A percentile compares a stretch with the other conserved stretches of the same genome.
Conservation (phyloP, 306 rosid species). For the Hippophae rhamnoides region DNA sequence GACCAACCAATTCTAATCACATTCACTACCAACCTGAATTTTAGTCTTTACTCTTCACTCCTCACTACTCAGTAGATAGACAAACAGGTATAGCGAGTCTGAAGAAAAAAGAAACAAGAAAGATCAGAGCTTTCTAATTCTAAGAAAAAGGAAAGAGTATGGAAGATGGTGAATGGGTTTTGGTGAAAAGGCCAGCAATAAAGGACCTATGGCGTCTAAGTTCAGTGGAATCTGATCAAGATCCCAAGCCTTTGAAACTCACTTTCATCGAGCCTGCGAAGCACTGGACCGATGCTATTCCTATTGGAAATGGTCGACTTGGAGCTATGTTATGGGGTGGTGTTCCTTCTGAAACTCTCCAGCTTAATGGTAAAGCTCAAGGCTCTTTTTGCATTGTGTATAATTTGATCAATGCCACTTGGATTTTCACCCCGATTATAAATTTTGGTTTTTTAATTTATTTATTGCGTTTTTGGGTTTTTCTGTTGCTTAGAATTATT, state of each 20-base stretch:
- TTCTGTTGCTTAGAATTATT: neutral
- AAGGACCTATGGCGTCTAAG: constrained; percentile 52
- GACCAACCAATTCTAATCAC: too few species aligned
- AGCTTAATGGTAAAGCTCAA: constrained; percentile 60
- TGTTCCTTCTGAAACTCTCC: constrained; percentile 57
- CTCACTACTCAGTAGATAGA: too few species aligned
- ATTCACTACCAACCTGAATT: too few species aligned
- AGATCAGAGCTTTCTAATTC: too few species aligned
- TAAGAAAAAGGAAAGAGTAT: neutral
- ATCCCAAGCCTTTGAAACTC: constrained; percentile 52
- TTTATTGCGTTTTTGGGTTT: neutral
- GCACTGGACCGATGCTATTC: constrained; percentile 82
- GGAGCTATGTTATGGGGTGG: constrained; percentile 97
- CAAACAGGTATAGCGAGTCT: too few species aligned
- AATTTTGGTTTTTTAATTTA: neutral
- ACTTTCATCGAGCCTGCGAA: constrained; percentile 52
- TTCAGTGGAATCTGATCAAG: constrained; percentile 16
- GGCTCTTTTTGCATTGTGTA: neutral
- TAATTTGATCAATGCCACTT: neutral
- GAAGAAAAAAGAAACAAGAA: too few species aligned
- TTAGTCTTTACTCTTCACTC: too few species aligned
- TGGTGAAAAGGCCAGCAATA: constrained; percentile 32
- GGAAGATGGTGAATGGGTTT: constrained; percentile 48
- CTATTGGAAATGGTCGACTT: constrained; percentile 87
- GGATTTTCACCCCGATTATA: neutral